Evolutionary conservation across 805 yeast species (phyloP), one percentile per base, ranked within the genome.

Genomic region (Suhomyces vadensis): DNA sequence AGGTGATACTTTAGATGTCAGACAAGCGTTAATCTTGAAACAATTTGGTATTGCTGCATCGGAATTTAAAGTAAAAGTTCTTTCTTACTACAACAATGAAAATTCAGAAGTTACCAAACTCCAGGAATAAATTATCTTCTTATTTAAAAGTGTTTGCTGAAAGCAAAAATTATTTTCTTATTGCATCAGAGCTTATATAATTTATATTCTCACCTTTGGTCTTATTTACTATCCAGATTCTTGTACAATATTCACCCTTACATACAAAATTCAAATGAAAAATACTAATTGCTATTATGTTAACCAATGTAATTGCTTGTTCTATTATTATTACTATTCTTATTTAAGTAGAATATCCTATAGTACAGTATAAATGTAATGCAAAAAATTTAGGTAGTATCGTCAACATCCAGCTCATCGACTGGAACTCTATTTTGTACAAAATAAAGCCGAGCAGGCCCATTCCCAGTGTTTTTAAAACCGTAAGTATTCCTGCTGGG

Each of bases 11-110:
- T 75, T 95, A 49, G 95, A 89, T 66, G 94, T 91, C 39, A 85
- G 86, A 58, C 95, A 94, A 71, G 95, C 97, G 19, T 78, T 94
- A 54, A 81, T 94, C 44, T 76, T 94, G 65, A 94, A 94, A 69
- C 94, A 88, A 55, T 95, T 94, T 65, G 99, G 99, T 59, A 81
- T 95, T 46, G 97, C 97, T 9, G 89, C 90, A 44, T 78, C 97
- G 36, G 90, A 87, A 61, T 94, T 92, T 70, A 88, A 83, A 66
- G 95, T 94, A 41, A 77, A 81, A 56, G 70, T 86, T 50, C 69
- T 82, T 55, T 97, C 94, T 14, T 87, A 77, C 65, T 92, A 86
- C 62, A 83, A 85, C 62, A 82, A 78, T 46, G 89, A 87, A 43
- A 66, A 50, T 33, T 49, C 63, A 11, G 61, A 65, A 47, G 54